Base-by-base conservation (phyloP, 345 rosid species). In the Lumnitzera littorea region DNA sequence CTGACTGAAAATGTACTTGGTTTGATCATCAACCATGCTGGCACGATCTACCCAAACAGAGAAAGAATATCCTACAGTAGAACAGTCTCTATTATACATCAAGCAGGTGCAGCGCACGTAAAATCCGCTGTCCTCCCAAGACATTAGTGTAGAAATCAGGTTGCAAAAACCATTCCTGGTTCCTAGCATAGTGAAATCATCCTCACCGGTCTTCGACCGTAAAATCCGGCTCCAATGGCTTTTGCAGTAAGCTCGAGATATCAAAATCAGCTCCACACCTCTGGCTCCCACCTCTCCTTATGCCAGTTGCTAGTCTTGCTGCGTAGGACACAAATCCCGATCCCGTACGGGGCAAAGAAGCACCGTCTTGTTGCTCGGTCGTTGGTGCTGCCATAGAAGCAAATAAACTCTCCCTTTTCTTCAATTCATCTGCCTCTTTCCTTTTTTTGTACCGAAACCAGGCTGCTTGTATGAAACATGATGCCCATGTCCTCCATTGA, bases 401-500 rank as follows among this genome's bases (percentile, higher is more conserved):
- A 24, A 58, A 24, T 0, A 53, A 49, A 29, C 53, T 64, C 70
- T 76, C 79, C 65, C 56, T 64, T 57, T 63, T 62, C 66, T 61
- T 71, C 12, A 76, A 71, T 62, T 76, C 77, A 25, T 62, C 73
- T 1, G 67, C 73, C 27, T 58, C 84, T 60, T 69, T 82, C n/a
- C 65, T 57, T 56, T 67, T 67, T 50, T 67, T 81, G 48, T 76
- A 67, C 6, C 79, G 77, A 50, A 71, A 67, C 81, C 86, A 81
- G 1, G 80, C 85, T 15, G 81, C 82, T 43, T 78, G 83, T 43
- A 81, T 60, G 67, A 81, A 81, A 70, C 81, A 76, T 2, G 83
- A 80, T 2, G 81, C 86, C 83, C 86, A 82, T 11, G 76, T 78
- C 51, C 81, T 67, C 83, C 87, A 84, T 17, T 80, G 85, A 15